These are phyloP conservation scores for Pseudozyma hubeiensis DNA, from an alignment of 1,284 basidiomycete species.

Conservation along the genomic window DNA sequence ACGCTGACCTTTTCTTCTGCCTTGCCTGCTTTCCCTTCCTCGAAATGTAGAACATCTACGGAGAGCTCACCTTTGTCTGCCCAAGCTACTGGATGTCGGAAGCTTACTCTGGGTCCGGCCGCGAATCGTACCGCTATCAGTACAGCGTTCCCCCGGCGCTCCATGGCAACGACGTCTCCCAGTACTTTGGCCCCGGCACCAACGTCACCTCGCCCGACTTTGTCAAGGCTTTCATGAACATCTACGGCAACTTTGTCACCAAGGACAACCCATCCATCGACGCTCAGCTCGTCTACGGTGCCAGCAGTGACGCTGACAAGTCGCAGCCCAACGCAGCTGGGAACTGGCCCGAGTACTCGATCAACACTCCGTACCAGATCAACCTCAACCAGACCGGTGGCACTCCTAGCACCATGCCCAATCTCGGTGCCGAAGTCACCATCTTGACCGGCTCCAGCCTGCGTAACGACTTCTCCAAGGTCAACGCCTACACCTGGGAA, in stretches of 20 bases:
- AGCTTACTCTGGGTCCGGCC: constrained; percentile 36
- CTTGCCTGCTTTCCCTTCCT: background rate
- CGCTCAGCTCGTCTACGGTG: constrained; percentile 15
- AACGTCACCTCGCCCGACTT: constrained; percentile 17
- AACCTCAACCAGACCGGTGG: constrained; percentile 43
- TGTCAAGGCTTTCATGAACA: constrained; percentile 37
- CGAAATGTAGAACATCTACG: constrained; percentile 30
- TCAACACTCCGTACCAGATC: constrained; percentile 24
- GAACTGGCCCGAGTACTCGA: constrained; percentile 32
- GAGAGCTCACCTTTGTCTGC: constrained; percentile 42
- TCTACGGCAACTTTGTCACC: constrained; percentile 41
- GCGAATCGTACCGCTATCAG: constrained; percentile 29
- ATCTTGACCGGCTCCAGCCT: constrained; percentile 4
- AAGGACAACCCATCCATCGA: constrained; percentile 26
- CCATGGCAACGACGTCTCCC: constrained; percentile 33
- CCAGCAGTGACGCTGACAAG: constrained; percentile 3
- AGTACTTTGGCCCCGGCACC: constrained; percentile 31
- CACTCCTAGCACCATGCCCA: background rate
- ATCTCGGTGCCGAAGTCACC: constrained; percentile 11
- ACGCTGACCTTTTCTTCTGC: background rate
- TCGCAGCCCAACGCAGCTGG: constrained; percentile 12
- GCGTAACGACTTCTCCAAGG: constrained; percentile 13
- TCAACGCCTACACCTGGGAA: constrained; percentile 21
- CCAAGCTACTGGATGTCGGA: constrained; percentile 45
- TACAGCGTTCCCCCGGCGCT: constrained; percentile 37